Percentiles rank a stretch among this genome's conserved stretches.
phyloP scores from a whole-genome alignment of 345 rosid genomes.

The Gossypium herbaceum region DNA sequence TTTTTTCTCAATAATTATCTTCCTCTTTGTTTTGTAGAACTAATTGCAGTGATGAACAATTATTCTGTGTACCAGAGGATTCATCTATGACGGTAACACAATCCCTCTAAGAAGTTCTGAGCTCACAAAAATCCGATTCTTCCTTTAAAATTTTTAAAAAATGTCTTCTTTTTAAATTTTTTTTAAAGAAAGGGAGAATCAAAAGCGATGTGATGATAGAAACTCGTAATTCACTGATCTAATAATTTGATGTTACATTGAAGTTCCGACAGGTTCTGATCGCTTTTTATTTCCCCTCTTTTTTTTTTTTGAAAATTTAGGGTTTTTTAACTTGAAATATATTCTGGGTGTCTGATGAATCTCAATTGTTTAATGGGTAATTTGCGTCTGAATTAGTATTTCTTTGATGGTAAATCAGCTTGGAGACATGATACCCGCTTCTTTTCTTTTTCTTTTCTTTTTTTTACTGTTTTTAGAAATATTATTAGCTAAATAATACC shows the following conservation, averaged over 20 bases:
- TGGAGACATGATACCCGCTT: slow-evolving; percentile 44
- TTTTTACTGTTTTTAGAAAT: not conserved
- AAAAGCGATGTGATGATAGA: slow-evolving; percentile 43
- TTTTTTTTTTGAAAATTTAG: not conserved
- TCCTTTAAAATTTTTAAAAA: not conserved
- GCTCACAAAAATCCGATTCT: slow-evolving; percentile 8
- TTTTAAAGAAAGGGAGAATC: not conserved
- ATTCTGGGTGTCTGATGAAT: slow-evolving; percentile 27
- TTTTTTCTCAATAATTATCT: not conserved
- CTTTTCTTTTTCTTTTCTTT: fast-evolving
- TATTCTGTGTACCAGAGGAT: slow-evolving; percentile 31
- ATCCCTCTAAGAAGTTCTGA: slow-evolving; percentile 65
- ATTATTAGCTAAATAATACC: not conserved
- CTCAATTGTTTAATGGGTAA: slow-evolving; percentile 37
- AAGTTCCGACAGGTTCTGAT: slow-evolving; percentile 60
- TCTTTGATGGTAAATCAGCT: slow-evolving; percentile 43
- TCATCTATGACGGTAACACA: slow-evolving; percentile 39
- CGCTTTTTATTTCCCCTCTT: slow-evolving; percentile 13
- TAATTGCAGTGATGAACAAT: slow-evolving; percentile 34
- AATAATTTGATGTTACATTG: slow-evolving; percentile 39
- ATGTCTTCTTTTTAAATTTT: not conserved
- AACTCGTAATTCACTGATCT: slow-evolving; percentile 50
- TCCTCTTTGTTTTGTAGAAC: not conserved
- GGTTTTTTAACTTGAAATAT: not conserved
- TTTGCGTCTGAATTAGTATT: slow-evolving; percentile 33